Conservation (phyloP, 139 green algal species). For the Astrephomene gubernaculifera region DNA sequence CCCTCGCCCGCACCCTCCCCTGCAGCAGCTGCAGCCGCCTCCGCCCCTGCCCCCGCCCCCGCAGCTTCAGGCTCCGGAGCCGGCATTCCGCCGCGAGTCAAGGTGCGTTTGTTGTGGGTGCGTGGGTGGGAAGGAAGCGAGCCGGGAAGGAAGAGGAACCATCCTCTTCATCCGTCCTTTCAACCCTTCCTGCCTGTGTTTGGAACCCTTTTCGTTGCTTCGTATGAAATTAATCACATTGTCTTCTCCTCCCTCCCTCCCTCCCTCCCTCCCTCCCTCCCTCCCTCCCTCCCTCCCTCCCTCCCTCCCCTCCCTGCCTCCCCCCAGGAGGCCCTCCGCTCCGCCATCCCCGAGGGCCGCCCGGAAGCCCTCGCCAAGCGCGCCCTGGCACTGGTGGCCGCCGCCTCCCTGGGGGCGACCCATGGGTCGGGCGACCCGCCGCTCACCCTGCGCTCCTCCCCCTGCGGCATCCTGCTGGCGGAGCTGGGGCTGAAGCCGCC, state of each 20-base stretch:
- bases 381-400: conserved; percentile 8
- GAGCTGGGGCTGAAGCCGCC: conserved; percentile 15
- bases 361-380: conserved; percentile 18
- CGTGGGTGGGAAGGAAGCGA: background rate
- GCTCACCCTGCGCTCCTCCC: background rate
- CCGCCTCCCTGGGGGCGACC: background rate
- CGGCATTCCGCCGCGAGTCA: background rate
- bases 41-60: background rate
- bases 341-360: background rate
- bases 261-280: too few relatives aligned
- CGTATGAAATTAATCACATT: background rate
- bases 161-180: background rate
- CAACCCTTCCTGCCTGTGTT: background rate
- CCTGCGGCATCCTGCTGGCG: conserved; percentile 5
- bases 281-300: background rate
- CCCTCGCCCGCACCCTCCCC: background rate
- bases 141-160: background rate
- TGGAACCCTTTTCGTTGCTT: background rate
- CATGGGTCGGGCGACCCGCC: background rate
- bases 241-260: too few relatives aligned
- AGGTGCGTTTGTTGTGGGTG: background rate
- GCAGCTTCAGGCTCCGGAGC: background rate
- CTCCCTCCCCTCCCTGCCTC: too few relatives aligned
- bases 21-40: background rate
- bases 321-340: background rate